Conservation (phyloP, 2,329 filamentous ascomycete species). For the Ramichloridium luteum region DNA sequence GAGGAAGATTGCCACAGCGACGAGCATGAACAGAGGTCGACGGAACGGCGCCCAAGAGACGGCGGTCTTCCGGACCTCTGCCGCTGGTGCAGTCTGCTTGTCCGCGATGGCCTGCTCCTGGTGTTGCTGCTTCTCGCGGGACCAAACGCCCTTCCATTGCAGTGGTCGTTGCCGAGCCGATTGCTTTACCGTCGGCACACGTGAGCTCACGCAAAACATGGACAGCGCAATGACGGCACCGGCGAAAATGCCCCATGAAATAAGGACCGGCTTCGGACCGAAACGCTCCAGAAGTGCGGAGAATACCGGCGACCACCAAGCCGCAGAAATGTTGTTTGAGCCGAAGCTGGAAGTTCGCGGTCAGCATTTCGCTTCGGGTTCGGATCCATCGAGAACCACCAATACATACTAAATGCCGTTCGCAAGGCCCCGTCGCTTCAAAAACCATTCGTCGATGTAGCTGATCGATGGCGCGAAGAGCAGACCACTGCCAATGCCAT, state of each 20-base stretch:
- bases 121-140: too few species aligned
- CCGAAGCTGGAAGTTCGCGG: too few species aligned
- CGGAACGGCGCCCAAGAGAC: background rate
- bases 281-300: background rate
- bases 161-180: too few species aligned
- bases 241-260: background rate
- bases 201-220: background rate
- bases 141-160: too few species aligned
- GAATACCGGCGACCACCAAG: background rate
- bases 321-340: constrained; percentile 1
- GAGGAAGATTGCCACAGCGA: background rate
- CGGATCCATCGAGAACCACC: too few species aligned
- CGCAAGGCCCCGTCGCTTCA: constrained; percentile 40
- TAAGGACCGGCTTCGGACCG: background rate
- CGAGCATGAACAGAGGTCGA: background rate
- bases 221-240: background rate
- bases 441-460: constrained; percentile 44
- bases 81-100: too few species aligned
- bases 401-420: constrained; percentile 30
- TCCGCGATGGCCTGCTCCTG: too few species aligned
- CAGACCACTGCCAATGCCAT: constrained; percentile 35
- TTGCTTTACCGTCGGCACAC: background rate
- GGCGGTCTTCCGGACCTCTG: too few species aligned
- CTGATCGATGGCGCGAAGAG: constrained; percentile 39
- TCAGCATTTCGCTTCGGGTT: too few species aligned